These are phyloP conservation scores for Ophiostoma sp. DNA, from an alignment of 2,329 filamentous ascomycete genomes.

Conservation along the genomic window DNA sequence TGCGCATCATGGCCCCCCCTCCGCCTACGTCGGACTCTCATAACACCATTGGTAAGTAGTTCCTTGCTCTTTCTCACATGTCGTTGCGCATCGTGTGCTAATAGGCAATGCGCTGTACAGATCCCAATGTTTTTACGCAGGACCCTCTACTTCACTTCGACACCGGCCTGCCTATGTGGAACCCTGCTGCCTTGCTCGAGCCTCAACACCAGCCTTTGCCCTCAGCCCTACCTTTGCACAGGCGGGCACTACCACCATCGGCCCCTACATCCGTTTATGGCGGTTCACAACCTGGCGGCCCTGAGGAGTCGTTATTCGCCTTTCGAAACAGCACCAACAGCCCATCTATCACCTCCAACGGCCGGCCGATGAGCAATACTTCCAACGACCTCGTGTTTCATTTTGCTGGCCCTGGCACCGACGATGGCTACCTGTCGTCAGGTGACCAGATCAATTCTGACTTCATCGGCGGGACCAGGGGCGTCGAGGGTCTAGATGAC, in stretches of 20 bases:
- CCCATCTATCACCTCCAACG: background rate
- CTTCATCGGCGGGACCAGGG: background rate
- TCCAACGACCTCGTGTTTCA: constrained; percentile 20
- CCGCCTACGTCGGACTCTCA: background rate
- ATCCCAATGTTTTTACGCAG: background rate
- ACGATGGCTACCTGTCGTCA: constrained; percentile 30
- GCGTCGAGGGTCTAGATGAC: constrained; percentile 15
- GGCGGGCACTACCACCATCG: constrained; percentile 4
- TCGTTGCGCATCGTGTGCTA: background rate
- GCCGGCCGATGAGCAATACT: background rate
- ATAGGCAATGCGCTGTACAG: background rate
- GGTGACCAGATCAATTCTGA: constrained; percentile 28
- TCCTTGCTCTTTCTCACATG: background rate
- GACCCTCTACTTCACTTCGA: background rate
- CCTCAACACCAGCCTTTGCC: constrained; percentile 14
- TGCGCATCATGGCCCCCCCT: constrained; percentile 9
- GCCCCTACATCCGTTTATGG: constrained; percentile 9
- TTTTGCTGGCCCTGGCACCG: constrained; percentile 20
- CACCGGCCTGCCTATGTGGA: constrained; percentile 28
- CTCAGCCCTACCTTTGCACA: constrained; percentile 4
- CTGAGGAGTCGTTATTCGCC: background rate
- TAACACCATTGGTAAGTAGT: background rate
- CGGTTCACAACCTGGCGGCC: constrained; percentile 4
- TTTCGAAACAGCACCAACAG: constrained; percentile 16
- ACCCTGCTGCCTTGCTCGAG: constrained; percentile 31